Evolutionary conservation across 1,284 basidiomycete species (phyloP).

Genomic region (Rhodotorula sp.): DNA sequence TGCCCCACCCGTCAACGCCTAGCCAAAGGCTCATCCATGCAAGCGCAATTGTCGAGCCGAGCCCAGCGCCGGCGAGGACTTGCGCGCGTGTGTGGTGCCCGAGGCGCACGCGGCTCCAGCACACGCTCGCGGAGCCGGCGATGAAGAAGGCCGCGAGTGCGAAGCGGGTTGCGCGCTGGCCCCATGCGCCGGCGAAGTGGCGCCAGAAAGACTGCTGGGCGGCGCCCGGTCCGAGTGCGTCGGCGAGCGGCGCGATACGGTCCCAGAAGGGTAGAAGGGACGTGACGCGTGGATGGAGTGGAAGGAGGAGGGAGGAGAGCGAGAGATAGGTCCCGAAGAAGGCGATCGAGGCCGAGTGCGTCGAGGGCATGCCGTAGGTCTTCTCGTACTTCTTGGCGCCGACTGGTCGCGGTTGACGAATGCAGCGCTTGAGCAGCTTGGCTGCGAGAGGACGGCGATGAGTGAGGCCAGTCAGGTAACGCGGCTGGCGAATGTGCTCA

Average conservation of each 20-base stretch:
- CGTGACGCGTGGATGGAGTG: conserved; percentile 43
- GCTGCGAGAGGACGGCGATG: conserved; percentile 27
- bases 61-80: conserved; percentile 46
- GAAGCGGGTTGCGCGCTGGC: conserved; percentile 30
- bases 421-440: conserved; percentile 47
- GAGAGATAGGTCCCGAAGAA: conserved; percentile 48
- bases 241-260: conserved; percentile 10
- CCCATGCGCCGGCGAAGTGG: conserved; percentile 16
- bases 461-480: not conserved
- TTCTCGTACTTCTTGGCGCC: conserved; percentile 40
- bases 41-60: conserved; percentile 42
- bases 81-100: conserved; percentile 47
- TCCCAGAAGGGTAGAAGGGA: conserved; percentile 31
- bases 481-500: conserved; percentile 13
- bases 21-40: conserved; percentile 44
- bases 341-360: conserved; percentile 47
- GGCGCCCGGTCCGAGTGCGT: conserved; percentile 16
- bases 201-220: conserved; percentile 21
- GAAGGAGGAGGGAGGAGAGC: conserved; percentile 43
- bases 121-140: conserved; percentile 40
- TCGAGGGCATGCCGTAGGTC: conserved; percentile 50
- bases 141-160: conserved; percentile 37
- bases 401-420: conserved; percentile 47
- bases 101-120: conserved; percentile 47
- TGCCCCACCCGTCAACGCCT: conserved; percentile 26